phyloP scores from a whole-genome alignment of 345 rosid species.

The Triadica sebifera region DNA sequence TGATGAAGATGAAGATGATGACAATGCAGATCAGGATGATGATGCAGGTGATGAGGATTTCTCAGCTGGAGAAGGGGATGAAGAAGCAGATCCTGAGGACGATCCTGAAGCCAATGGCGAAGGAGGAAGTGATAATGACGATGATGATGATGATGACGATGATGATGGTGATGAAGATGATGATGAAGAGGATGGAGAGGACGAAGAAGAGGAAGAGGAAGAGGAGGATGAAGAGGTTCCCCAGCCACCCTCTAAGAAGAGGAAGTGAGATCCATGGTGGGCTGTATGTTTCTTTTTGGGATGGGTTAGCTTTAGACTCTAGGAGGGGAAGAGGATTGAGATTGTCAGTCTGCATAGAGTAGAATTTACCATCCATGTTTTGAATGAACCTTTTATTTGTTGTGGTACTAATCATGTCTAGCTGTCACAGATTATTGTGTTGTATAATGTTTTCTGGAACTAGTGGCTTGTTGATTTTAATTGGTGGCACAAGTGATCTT shows the following conservation, averaged over 20 bases:
- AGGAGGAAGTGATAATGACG: slow-evolving; percentile 51
- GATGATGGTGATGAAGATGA: slow-evolving; percentile 36
- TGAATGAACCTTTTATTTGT: slow-evolving; percentile 12
- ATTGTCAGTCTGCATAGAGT: slow-evolving; percentile 24
- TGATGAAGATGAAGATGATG: slow-evolving; percentile 41
- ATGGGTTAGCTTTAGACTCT: slow-evolving; percentile 8
- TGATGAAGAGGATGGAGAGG: slow-evolving; percentile 34
- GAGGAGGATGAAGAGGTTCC: slow-evolving; percentile 37
- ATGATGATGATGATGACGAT: slow-evolving; percentile 39
- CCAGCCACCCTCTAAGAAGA: slow-evolving; percentile 64
- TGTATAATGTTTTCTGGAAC: slow-evolving; percentile 16
- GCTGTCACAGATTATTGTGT: slow-evolving; percentile 11
- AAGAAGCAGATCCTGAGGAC: slow-evolving; percentile 57
- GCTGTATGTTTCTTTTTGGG: background rate
- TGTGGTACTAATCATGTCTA: background rate
- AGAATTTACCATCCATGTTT: slow-evolving; percentile 12
- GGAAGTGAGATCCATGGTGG: slow-evolving; percentile 40
- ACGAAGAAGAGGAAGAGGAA: slow-evolving; percentile 16
- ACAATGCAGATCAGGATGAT: slow-evolving; percentile 36
- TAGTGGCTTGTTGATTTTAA: background rate
- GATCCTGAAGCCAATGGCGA: slow-evolving; percentile 54
- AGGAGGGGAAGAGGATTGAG: slow-evolving; percentile 15
- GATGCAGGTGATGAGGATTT: slow-evolving; percentile 48
- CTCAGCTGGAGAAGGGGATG: slow-evolving; percentile 51
- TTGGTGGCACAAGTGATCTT: background rate